Evolutionary conservation across 495 filamentous ascomycete genomes (phyloP).

Genomic region (Daldinia concentrica): DNA sequence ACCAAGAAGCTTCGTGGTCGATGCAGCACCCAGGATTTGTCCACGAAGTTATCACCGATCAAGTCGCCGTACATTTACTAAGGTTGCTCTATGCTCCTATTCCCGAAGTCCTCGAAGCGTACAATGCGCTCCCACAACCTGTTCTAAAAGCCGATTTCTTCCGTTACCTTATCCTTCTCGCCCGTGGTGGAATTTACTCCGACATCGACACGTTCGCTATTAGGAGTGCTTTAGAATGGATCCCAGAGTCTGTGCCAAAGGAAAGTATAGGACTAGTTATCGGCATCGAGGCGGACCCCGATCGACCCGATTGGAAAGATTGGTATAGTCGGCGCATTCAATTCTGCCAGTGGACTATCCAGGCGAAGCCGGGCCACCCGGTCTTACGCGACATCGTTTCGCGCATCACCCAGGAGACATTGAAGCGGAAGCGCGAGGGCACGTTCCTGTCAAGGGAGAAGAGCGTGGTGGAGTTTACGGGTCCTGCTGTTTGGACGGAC

Average conservation of each 20-base stretch:
- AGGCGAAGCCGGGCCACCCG: conserved; percentile 93
- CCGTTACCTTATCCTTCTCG: conserved; percentile 92
- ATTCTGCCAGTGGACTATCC: conserved; percentile 99
- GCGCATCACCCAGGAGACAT: conserved; percentile 81
- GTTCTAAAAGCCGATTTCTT: conserved; percentile 98
- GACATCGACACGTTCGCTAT: conserved; percentile 95
- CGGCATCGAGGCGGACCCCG: conserved; percentile 96
- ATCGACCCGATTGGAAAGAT: conserved; percentile 88
- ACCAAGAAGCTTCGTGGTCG: conserved; percentile 90
- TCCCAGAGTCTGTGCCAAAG: conserved; percentile 79
- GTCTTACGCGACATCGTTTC: conserved; percentile 88
- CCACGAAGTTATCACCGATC: conserved; percentile 96
- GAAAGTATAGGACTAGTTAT: conserved; percentile 83
- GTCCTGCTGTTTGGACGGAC: conserved; percentile 95
- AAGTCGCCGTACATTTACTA: conserved; percentile 81
- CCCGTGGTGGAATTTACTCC: conserved; percentile 93
- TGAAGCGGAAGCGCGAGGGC: conserved; percentile 76
- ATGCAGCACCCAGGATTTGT: conserved; percentile 89
- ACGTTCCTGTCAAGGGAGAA: conserved; percentile 75
- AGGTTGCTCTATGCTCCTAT: conserved; percentile 86
- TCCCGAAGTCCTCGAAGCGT: conserved; percentile 93
- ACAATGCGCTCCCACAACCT: conserved; percentile 81
- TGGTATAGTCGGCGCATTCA: conserved; percentile 98
- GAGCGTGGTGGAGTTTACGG: conserved; percentile 94
- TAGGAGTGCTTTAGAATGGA: conserved; percentile 84